These are phyloP conservation scores for Hyphopichia wangnamkhiaoensis DNA, from an alignment of 1,139 yeast species.

Conservation along the genomic window DNA sequence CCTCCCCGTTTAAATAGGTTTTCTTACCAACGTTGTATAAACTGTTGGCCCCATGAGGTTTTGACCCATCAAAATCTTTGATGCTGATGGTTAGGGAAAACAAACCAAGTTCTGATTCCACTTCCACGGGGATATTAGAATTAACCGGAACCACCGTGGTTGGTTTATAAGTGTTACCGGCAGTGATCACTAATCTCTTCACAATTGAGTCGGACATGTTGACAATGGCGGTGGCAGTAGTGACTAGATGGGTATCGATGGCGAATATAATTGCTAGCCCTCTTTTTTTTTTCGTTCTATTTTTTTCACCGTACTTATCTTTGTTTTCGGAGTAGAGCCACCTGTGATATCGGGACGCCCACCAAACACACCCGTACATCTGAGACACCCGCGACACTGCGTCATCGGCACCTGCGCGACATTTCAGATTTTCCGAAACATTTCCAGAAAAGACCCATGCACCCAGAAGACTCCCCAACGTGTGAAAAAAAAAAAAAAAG, in stretches of 20 bases:
- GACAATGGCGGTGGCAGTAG: too few relatives aligned
- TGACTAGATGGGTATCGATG: too few relatives aligned
- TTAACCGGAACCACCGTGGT: conserved; percentile 47
- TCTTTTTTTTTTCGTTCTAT: neutral
- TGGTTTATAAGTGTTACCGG: conserved; percentile 28
- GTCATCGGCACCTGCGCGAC: too few relatives aligned
- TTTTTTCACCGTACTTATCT: neutral
- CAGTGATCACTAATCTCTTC: conserved; percentile 39
- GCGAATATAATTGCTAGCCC: too few relatives aligned
- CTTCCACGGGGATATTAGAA: conserved; percentile 32
- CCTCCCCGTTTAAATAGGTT: conserved; percentile 25
- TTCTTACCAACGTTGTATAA: conserved; percentile 34
- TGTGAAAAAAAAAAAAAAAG: too few relatives aligned
- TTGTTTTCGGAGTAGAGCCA: too few relatives aligned
- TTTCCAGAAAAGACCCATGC: too few relatives aligned
- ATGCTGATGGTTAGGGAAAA: conserved; percentile 43
- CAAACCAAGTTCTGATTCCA: conserved; percentile 40
- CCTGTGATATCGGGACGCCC: too few relatives aligned
- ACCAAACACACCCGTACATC: too few relatives aligned
- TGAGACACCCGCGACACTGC: too few relatives aligned
- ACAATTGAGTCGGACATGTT: conserved; percentile 13
- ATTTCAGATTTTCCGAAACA: too few relatives aligned
- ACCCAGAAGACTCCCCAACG: too few relatives aligned
- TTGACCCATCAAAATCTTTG: conserved; percentile 48
- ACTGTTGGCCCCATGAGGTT: conserved; percentile 36